Evolutionary conservation across 2,329 filamentous ascomycete species (phyloP).

Genomic region (Xylariaceae sp.): DNA sequence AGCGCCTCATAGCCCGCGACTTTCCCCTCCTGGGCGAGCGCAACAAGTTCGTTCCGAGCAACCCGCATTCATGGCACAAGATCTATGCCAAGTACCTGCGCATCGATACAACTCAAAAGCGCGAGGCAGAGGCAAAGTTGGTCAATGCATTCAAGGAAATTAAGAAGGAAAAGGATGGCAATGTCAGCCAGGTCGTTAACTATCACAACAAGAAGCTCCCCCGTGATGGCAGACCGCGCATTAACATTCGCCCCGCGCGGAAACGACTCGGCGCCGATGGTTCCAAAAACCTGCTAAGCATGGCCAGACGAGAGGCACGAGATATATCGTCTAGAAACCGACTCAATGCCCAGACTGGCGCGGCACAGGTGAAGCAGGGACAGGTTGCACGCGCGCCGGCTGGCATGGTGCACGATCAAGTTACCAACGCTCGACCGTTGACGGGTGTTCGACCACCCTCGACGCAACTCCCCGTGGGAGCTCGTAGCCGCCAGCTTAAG

Average conservation of each 20-base stretch:
- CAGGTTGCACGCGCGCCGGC: constrained; percentile 48
- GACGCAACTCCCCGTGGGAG: constrained; percentile 6
- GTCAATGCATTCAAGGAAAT: constrained; percentile 54
- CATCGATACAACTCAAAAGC: constrained; percentile 54
- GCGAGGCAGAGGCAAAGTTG: constrained; percentile 55
- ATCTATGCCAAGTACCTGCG: constrained; percentile 68
- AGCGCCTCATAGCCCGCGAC: constrained; percentile 71
- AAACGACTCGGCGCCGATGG: constrained; percentile 35
- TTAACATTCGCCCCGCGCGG: constrained; percentile 19
- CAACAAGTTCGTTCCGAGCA: constrained; percentile 60
- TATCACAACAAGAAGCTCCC: constrained; percentile 45
- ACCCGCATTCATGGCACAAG: constrained; percentile 69
- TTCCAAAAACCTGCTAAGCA: constrained; percentile 52
- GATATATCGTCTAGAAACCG: constrained; percentile 49
- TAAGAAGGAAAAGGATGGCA: constrained; percentile 53
- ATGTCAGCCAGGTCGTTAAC: constrained; percentile 52
- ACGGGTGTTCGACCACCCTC: constrained; percentile 22
- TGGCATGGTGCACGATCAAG: constrained; percentile 51
- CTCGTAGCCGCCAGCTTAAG: constrained; percentile 28
- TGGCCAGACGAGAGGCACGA: constrained; percentile 52
- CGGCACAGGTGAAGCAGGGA: constrained; percentile 33
- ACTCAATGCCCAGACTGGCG: constrained; percentile 40
- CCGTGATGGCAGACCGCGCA: constrained; percentile 31
- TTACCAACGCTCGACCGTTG: constrained; percentile 39
- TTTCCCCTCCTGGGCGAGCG: constrained; percentile 61